Evolutionary conservation across 495 filamentous ascomycete genomes (phyloP).

Genomic region (Oleoguttula mirabilis): DNA sequence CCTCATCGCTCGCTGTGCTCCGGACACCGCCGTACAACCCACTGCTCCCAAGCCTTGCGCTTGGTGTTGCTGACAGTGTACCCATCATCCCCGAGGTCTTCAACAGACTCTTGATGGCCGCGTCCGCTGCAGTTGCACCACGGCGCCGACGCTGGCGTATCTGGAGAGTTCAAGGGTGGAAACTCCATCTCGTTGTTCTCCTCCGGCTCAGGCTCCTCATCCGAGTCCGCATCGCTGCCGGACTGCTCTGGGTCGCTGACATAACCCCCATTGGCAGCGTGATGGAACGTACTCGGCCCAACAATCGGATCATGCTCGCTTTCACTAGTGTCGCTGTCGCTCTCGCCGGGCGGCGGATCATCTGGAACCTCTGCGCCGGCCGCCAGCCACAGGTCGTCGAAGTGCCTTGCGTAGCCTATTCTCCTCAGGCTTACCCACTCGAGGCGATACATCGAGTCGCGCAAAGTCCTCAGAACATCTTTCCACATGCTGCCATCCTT

Average conservation of each 20-base stretch:
- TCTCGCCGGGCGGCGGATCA: conserved; percentile 28
- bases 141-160: conserved; percentile 35
- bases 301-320: conserved; percentile 22
- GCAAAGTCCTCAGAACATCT: conserved; percentile 45
- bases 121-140: conserved; percentile 37
- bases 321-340: conserved; percentile 30
- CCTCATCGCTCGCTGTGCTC: conserved; percentile 23
- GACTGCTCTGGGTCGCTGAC: conserved; percentile 6
- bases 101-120: conserved; percentile 26
- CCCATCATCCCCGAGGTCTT: conserved; percentile 50
- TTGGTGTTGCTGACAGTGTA: conserved; percentile 30
- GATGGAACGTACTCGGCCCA: conserved; percentile 1
- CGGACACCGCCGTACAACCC: conserved; percentile 36
- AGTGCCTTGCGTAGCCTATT: conserved; percentile 48
- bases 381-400: conserved; percentile 35
- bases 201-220: conserved; percentile 15
- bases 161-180: conserved; percentile 21
- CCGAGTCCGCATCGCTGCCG: conserved; percentile 14
- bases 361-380: conserved; percentile 36
- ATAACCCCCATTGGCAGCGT: neutral
- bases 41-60: conserved; percentile 51
- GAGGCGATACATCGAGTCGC: conserved; percentile 45
- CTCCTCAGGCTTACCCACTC: conserved; percentile 49
- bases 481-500: conserved; percentile 48
- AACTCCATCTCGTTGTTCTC: conserved; percentile 33